Percentiles rank a stretch among this genome's conserved stretches.
Evolutionary conservation across 805 yeast species (phyloP).

Genomic region (Barnettozyma vustinii): DNA sequence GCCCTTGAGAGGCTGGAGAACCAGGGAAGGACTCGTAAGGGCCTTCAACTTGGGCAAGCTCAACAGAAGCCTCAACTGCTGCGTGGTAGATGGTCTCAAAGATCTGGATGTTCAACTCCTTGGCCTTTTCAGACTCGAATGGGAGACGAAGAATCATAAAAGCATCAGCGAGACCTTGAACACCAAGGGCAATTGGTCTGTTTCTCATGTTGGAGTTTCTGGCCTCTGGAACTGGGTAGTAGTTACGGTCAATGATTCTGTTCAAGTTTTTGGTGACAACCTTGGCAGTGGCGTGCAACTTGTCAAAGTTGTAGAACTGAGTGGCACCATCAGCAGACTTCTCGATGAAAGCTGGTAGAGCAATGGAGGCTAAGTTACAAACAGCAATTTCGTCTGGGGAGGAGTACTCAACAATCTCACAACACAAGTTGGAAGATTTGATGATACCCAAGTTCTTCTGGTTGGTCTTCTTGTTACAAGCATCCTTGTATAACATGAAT

Average conservation of each 20-base stretch:
- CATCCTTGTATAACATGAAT: conserved; percentile 88
- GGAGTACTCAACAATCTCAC: conserved; percentile 91
- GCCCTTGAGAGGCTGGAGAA: conserved; percentile 86
- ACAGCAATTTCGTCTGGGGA: conserved; percentile 93
- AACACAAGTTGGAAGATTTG: conserved; percentile 89
- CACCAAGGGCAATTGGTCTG: conserved; percentile 95
- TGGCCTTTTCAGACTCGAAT: conserved; percentile 80
- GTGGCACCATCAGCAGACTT: conserved; percentile 38
- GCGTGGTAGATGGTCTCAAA: conserved; percentile 96
- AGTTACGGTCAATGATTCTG: conserved; percentile 76
- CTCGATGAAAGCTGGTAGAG: conserved; percentile 73
- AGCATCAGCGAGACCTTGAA: conserved; percentile 93
- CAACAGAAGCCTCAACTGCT: conserved; percentile 81
- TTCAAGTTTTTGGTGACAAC: conserved; percentile 76
- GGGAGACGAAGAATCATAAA: conserved; percentile 78
- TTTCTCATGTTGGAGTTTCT: conserved; percentile 69
- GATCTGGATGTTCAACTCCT: conserved; percentile 69
- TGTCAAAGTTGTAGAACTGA: conserved; percentile 60
- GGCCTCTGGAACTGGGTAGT: conserved; percentile 80
- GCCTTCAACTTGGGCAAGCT: conserved; percentile 67
- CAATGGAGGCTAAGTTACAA: conserved; percentile 89
- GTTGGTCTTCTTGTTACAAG: conserved; percentile 81
- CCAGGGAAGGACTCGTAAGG: conserved; percentile 70
- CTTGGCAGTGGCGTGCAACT: conserved; percentile 71
- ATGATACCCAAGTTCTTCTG: conserved; percentile 90